Evolutionary conservation across 2,329 filamentous ascomycete species (phyloP).

Genomic region (Emergomyces orientalis): DNA sequence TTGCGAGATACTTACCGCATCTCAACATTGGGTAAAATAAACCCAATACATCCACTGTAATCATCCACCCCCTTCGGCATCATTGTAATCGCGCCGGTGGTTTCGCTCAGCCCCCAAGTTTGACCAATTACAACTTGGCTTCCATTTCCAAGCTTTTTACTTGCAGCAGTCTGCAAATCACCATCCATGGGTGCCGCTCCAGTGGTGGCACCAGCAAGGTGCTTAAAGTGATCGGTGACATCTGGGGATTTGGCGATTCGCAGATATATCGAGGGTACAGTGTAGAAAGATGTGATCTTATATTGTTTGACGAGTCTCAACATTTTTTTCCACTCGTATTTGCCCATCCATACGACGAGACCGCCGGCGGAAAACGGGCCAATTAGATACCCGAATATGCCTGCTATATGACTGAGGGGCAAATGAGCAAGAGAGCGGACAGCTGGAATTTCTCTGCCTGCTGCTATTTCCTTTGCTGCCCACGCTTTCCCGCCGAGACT

Average conservation of each 20-base stretch:
- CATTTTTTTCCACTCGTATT: constrained; percentile 8
- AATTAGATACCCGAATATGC: constrained; percentile 1
- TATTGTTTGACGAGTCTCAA: constrained; percentile 2
- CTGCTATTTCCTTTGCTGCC: constrained; percentile 4
- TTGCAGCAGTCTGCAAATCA: background rate
- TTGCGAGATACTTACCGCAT: background rate
- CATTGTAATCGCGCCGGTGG: constrained; percentile 3
- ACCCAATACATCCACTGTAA: constrained; percentile 2
- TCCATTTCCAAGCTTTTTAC: constrained; percentile 4
- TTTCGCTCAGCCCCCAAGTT: constrained; percentile 5
- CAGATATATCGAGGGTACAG: background rate
- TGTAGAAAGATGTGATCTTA: constrained; percentile 6
- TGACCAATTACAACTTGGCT: background rate
- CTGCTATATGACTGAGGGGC: constrained; percentile 5
- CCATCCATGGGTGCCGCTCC: constrained; percentile 7
- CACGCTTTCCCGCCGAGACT: background rate
- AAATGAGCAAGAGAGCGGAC: background rate
- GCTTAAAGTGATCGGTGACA: constrained; percentile 4
- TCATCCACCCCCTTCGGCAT: constrained; percentile 3
- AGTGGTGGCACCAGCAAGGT: background rate
- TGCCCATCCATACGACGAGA: constrained; percentile 6
- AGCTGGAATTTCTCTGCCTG: background rate
- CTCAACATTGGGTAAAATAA: constrained; percentile 5
- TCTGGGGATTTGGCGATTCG: constrained; percentile 6
- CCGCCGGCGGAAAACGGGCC: constrained; percentile 1